Evolutionary conservation across 345 rosid species (phyloP).

Genomic region (Eucalyptus pumila): DNA sequence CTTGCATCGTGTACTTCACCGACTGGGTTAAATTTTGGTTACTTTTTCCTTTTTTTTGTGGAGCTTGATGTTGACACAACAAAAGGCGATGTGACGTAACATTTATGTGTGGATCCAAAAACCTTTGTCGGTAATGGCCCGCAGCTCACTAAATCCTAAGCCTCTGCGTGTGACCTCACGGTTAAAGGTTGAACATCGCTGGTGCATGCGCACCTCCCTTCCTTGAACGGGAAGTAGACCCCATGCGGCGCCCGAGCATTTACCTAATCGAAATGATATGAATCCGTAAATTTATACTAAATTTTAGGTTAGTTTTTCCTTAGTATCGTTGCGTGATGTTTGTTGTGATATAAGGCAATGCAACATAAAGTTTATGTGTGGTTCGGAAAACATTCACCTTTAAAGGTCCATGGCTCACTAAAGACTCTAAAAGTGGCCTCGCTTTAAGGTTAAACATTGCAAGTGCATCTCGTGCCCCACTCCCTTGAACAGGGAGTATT

Average conservation of each 20-base stretch:
- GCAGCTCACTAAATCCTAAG: background rate
- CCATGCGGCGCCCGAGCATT: background rate
- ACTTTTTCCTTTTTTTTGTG: background rate
- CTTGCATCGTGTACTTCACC: background rate
- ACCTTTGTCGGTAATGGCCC: background rate
- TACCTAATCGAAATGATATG: background rate
- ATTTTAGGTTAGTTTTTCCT: no score
- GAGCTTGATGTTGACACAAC: no score
- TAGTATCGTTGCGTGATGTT: accelerated
- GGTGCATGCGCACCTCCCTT: background rate
- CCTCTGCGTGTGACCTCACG: background rate
- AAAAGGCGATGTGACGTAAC: accelerated
- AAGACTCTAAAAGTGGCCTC: accelerated
- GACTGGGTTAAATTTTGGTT: background rate
- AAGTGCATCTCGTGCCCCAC: background rate
- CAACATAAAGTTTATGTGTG: background rate
- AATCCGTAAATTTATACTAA: no score
- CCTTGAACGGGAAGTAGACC: background rate
- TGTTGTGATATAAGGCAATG: background rate
- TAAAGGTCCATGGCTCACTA: background rate
- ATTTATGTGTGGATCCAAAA: background rate
- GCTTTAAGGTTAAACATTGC: background rate
- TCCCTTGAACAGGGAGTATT: background rate
- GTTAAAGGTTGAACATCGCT: background rate
- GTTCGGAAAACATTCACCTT: accelerated